These are phyloP conservation scores for Alternaria ventricosa DNA, from an alignment of 2,329 filamentous ascomycete genomes.

Conservation along the genomic window DNA sequence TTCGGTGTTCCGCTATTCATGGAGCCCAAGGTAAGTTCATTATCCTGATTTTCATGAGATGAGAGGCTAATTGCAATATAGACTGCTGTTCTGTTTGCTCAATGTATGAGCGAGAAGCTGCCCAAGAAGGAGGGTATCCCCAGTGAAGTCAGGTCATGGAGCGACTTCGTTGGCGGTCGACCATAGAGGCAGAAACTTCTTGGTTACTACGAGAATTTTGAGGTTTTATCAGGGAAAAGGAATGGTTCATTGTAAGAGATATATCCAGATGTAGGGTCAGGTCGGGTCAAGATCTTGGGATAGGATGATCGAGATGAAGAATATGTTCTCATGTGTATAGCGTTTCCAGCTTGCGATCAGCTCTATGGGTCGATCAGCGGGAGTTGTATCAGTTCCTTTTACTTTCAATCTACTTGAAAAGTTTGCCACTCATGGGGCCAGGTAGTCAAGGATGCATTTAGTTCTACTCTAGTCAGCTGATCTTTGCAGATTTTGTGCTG, in stretches of 20 bases:
- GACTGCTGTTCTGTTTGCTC: conserved; percentile 95
- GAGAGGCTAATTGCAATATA: conserved; percentile 50
- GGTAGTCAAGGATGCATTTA: background rate
- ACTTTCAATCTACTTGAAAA: conserved; percentile 1
- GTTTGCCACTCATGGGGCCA: background rate
- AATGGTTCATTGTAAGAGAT: conserved; percentile 7
- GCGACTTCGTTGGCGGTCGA: conserved; percentile 79
- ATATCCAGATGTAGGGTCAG: conserved; percentile 13
- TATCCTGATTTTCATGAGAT: background rate
- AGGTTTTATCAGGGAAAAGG: background rate
- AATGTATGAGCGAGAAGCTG: conserved; percentile 96
- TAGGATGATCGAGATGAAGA: conserved; percentile 1
- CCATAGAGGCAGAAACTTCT: conserved; percentile 36
- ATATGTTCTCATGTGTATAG: conserved; percentile 24
- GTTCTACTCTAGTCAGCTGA: background rate
- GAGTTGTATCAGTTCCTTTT: conserved; percentile 10
- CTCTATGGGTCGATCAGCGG: conserved; percentile 6
- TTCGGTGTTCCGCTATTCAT: conserved; percentile 98
- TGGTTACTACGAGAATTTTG: background rate
- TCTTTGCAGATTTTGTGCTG: background rate
- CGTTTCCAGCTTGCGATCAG: conserved; percentile 11
- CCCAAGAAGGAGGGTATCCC: conserved; percentile 88
- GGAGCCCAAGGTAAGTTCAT: conserved; percentile 84
- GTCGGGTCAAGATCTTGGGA: background rate
- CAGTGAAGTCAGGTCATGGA: conserved; percentile 90